Conservation (phyloP, 2,329 filamentous ascomycete species). For the Iodosphaeria phyllophila region DNA sequence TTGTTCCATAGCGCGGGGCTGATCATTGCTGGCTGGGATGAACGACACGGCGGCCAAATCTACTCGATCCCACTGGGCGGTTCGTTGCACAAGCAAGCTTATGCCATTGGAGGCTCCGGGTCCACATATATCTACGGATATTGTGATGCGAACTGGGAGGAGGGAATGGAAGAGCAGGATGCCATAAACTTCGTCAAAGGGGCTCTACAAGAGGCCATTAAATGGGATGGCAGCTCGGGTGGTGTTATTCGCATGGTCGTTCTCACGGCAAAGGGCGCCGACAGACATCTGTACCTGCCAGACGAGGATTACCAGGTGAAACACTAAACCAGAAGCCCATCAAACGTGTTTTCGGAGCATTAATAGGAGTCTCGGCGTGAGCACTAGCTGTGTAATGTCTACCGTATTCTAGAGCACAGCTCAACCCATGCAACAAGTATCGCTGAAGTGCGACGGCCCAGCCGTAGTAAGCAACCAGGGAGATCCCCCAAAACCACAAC, state of each 20-base stretch:
- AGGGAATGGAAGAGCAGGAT: slow-evolving; percentile 83
- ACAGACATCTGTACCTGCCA: slow-evolving; percentile 88
- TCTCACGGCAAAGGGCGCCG: slow-evolving; percentile 71
- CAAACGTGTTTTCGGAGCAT: slow-evolving; percentile 1
- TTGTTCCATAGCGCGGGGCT: slow-evolving; percentile 60
- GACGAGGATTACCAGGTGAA: slow-evolving; percentile 69
- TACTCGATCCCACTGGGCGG: slow-evolving; percentile 95
- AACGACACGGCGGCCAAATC: slow-evolving; percentile 86
- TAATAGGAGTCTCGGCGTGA: neutral
- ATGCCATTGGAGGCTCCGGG: slow-evolving; percentile 88
- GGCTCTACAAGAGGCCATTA: slow-evolving; percentile 83
- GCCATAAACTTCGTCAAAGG: slow-evolving; percentile 88
- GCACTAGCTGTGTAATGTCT: neutral
- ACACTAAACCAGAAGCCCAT: slow-evolving; percentile 30
- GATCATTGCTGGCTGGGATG: slow-evolving; percentile 97
- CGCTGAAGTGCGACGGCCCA: too few species aligned
- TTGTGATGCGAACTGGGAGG: slow-evolving; percentile 90
- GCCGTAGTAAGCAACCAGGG: too few species aligned
- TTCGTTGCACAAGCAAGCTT: slow-evolving; percentile 92
- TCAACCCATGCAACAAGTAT: too few species aligned
- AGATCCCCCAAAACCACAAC: too few species aligned
- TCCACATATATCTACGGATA: slow-evolving; percentile 99
- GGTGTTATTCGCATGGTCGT: slow-evolving; percentile 98
- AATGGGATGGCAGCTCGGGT: slow-evolving; percentile 97
- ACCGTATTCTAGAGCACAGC: too few species aligned